Conservation (phyloP, 2,329 filamentous ascomycete species). For the Talaromyces sp. region DNA sequence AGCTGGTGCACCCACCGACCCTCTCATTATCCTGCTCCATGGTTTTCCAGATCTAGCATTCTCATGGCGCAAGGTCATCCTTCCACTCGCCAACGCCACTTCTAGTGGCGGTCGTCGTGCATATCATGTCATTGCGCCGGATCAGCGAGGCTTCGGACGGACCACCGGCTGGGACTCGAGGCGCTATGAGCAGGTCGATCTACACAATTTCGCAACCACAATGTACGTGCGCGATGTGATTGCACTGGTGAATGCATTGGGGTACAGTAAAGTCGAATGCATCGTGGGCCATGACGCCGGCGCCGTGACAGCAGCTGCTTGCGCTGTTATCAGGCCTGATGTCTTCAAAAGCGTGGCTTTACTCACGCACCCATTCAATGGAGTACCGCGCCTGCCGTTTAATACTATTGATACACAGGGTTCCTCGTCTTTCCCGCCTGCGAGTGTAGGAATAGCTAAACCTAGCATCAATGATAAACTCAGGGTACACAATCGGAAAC, state of each 20-base stretch:
- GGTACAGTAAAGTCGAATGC: constrained; percentile 58
- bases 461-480: constrained; percentile 55
- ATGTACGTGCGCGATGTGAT: constrained; percentile 63
- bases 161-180: constrained; percentile 61
- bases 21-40: constrained; percentile 64
- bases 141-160: constrained; percentile 67
- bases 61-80: constrained; percentile 66
- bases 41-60: constrained; percentile 69
- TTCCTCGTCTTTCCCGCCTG: constrained; percentile 10
- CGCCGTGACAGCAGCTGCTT: constrained; percentile 59
- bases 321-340: constrained; percentile 63
- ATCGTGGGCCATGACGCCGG: constrained; percentile 66
- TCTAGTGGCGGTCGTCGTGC: background rate
- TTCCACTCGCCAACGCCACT: constrained; percentile 52
- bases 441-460: background rate
- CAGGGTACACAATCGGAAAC: constrained; percentile 58
- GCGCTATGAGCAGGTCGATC: constrained; percentile 53
- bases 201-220: constrained; percentile 58
- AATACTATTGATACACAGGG: constrained; percentile 37
- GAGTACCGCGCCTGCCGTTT: constrained; percentile 51
- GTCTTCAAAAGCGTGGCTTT: constrained; percentile 62
- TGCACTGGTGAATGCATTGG: constrained; percentile 60
- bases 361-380: constrained; percentile 65
- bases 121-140: constrained; percentile 65
- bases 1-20: constrained; percentile 46